These are phyloP conservation scores for Sporobolomyces phaffii DNA, from an alignment of 768 basidiomycete species.

Conservation along the genomic window DNA sequence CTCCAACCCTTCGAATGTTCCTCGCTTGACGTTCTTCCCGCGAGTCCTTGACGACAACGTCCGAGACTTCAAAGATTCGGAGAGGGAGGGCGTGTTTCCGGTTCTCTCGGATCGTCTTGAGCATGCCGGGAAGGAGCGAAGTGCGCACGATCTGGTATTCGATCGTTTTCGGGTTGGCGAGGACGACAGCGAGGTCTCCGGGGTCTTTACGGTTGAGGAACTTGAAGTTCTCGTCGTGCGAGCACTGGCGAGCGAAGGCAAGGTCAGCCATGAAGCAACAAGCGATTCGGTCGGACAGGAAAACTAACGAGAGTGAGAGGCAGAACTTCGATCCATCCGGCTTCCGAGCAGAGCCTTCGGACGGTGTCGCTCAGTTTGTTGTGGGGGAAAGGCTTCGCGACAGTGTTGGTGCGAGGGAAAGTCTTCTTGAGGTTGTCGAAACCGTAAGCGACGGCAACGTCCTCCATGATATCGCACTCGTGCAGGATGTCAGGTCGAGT, in stretches of 20 bases:
- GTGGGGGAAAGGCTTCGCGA: slow-evolving; percentile 82
- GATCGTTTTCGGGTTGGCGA: slow-evolving; percentile 93
- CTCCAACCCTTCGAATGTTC: slow-evolving; percentile 81
- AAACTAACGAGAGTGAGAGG: slow-evolving; percentile 79
- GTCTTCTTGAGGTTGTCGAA: slow-evolving; percentile 91
- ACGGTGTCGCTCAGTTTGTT: slow-evolving; percentile 85
- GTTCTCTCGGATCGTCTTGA: slow-evolving; percentile 96
- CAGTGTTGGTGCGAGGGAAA: slow-evolving; percentile 89
- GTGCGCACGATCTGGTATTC: slow-evolving; percentile 98
- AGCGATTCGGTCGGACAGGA: too few species aligned
- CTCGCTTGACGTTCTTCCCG: slow-evolving; percentile 71
- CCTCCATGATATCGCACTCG: slow-evolving; percentile 97
- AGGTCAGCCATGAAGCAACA: too few species aligned
- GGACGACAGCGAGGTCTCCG: slow-evolving; percentile 71
- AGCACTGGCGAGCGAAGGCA: slow-evolving; percentile 59
- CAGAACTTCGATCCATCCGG: slow-evolving; percentile 92
- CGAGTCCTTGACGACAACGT: slow-evolving; percentile 82
- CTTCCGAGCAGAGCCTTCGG: slow-evolving; percentile 81
- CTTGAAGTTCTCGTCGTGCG: slow-evolving; percentile 95
- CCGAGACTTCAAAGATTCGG: slow-evolving; percentile 86
- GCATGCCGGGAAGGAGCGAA: slow-evolving; percentile 85
- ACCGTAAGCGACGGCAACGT: slow-evolving; percentile 93
- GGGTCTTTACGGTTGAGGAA: slow-evolving; percentile 84
- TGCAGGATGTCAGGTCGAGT: slow-evolving; percentile 98
- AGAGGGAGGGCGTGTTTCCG: slow-evolving; percentile 85